Base-by-base conservation (phyloP, 148 eudicot species). In the Pouteria glomerata region DNA sequence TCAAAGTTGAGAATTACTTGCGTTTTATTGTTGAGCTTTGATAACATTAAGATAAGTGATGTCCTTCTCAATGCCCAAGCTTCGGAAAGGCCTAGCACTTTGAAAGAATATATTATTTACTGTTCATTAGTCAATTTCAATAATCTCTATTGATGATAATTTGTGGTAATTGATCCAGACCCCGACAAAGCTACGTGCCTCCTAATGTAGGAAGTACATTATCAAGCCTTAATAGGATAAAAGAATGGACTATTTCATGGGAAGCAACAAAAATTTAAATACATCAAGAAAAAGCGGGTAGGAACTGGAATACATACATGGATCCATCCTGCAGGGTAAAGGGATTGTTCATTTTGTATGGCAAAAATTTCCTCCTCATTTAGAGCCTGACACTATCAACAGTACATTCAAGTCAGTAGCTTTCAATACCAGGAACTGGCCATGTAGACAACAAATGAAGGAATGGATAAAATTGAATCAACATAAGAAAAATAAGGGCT, bases 281-380 rank as follows among this genome's bases (percentile, higher is more conserved):
- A 35, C 35, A 35, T n/a, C 14, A 66, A 16, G 19, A 50, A 10
- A 73, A 75, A 44, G 19, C 39, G 53, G n/a, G 34, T 33, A 39
- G 66, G 66, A 73, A 68, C 47, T 59, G 53, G 74, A 58, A 67
- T 45, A 66, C 91, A 63, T 87, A 91, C 97, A 87, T 91, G 97
- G 52, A 91, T 88, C 93, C 97, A 91, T 69, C 97, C 97, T 37
- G 89, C 78, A 57, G 97, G 91, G 59, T 80, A 71, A 59, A 88
- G 90, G 39, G 91, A 83, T 27, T 81, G 80, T 23, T 87, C 93
- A 63, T 84, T 76, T 73, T 83, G 97, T 75, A 88, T 85, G 64
- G 87, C 79, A 73, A 83, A 84, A 29, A 91, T 91, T 67, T 91
- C 91, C 79, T 82, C 97, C 82, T 91, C 97, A 1, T 84, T 63